Evolutionary conservation across 768 basidiomycete genomes (phyloP).

Genomic region (Grammothele lineata): DNA sequence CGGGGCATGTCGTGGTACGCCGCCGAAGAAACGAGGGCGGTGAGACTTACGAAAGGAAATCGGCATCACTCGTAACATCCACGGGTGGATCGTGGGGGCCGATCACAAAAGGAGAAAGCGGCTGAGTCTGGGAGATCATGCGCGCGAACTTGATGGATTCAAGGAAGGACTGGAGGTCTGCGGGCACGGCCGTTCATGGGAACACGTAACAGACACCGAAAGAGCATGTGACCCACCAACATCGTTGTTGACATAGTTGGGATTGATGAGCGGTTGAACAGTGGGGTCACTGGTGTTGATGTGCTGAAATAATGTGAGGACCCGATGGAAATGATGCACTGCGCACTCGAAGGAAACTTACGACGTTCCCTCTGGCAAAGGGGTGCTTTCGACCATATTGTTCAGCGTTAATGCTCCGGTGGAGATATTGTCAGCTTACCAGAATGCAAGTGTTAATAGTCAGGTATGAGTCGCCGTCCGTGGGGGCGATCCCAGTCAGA

Average conservation of each 20-base stretch:
- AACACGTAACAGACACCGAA: too few species aligned
- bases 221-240: slow-evolving; percentile 5
- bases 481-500: neutral
- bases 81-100: neutral
- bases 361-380: neutral
- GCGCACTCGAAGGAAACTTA: neutral
- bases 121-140: neutral
- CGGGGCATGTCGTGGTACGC: too few species aligned
- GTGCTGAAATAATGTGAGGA: neutral
- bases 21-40: too few species aligned
- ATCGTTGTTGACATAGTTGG: neutral
- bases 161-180: too few species aligned
- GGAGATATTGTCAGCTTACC: neutral
- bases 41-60: too few species aligned
- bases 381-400: neutral
- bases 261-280: slow-evolving; percentile 1
- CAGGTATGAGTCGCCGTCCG: neutral
- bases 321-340: too few species aligned
- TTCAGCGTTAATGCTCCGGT: neutral
- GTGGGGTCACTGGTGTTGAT: slow-evolving; percentile 1
- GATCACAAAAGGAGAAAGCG: neutral
- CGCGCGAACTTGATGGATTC: neutral
- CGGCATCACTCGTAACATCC: neutral
- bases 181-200: too few species aligned
- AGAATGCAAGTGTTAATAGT: neutral